These are phyloP conservation scores for Blastobotrys parvus DNA, from an alignment of 805 yeast genomes.

Conservation along the genomic window DNA sequence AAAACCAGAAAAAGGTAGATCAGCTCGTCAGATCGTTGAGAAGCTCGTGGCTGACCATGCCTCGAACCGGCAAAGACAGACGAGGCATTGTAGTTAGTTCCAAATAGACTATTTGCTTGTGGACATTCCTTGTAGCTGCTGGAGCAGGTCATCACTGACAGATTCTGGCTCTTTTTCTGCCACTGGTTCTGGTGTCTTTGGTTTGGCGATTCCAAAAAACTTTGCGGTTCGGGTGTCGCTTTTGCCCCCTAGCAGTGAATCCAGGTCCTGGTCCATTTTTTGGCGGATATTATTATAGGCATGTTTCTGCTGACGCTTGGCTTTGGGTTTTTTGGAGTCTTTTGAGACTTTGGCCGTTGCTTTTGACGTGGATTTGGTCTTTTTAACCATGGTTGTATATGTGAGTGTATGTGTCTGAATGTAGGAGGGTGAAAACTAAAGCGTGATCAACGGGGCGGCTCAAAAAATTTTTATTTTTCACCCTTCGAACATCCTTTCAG, in stretches of 20 bases:
- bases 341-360: background rate
- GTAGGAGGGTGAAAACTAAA: background rate
- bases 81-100: conserved; percentile 20
- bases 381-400: background rate
- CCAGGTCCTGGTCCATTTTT: background rate
- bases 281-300: background rate
- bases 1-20: conserved; percentile 52
- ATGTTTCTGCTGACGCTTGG: background rate
- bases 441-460: background rate
- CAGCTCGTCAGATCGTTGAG: conserved; percentile 31
- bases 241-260: background rate
- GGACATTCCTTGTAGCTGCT: conserved; percentile 4
- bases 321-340: background rate
- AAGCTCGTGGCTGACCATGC: conserved; percentile 22
- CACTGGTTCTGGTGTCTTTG: background rate
- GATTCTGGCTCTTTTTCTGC: background rate
- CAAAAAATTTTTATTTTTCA: background rate
- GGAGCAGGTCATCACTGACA: conserved; percentile 2
- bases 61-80: conserved; percentile 23
- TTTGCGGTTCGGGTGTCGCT: background rate
- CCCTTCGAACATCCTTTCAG: background rate
- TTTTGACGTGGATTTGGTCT: background rate
- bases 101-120: background rate
- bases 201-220: background rate
- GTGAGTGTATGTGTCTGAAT: too few relatives aligned